Base-by-base conservation (phyloP, 129 eudicot genomes). In the Sambucus nigra region DNA sequence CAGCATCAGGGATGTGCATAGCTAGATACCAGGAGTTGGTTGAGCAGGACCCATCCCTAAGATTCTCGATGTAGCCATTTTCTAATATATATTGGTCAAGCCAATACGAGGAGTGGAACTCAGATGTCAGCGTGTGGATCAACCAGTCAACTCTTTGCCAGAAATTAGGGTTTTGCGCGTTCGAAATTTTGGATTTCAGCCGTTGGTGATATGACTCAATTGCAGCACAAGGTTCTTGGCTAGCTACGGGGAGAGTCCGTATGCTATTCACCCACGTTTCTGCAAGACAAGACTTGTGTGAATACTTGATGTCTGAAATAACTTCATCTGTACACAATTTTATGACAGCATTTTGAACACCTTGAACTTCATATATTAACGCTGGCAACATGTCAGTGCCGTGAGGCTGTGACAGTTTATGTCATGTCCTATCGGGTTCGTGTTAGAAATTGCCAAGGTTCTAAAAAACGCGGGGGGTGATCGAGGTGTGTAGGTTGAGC, bases 11-110 rank as follows among this genome's bases (percentile, higher is more conserved):
- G 26, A 69, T 41, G 22, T 70, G 60, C 65, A 70, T 39, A 8
- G 69, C 76, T 23, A 56, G 70, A 70, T 48, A 56, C 76, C 76
- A 70, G 0, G 70, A 33, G 60, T 63, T 70, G 35, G 69, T 39
- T 25, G 57, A 27, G 44, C 22, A 17, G 5, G 40, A 63, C 10
- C 40, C 17, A 7, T 63, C 70, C 55, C 61, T 63, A 23, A 70
- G 17, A 32, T 70, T 40, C 39, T 53, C 60, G 15, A 70, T 56
- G 55, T 48, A 48, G 19, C 70, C 65, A 8, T 55, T 70, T 20
- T 56, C 76, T 10, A 16, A 45, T 38, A 63, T 51, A 13, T 63
- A 61, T 29, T 55, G 63, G 53, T 69, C 59, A 16, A 69, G 55
- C 69, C 75, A 69, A 31, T 69, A 69, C 23, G 48, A 49, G 12